phyloP scores from a whole-genome alignment of 495 filamentous ascomycete species.

The Haplographium delicatum region DNA sequence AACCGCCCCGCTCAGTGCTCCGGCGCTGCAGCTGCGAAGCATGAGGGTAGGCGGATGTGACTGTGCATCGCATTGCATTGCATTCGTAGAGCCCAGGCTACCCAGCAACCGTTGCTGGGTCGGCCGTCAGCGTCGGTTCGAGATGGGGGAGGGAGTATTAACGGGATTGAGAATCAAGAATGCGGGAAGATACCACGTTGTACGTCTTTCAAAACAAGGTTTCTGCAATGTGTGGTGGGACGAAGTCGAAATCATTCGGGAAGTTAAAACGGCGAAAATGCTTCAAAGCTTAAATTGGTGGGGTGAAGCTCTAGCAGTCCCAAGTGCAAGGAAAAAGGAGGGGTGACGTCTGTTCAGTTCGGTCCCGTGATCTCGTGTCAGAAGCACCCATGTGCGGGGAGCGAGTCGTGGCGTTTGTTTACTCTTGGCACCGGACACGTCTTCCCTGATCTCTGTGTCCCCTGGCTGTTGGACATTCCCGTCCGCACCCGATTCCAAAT shows the following conservation, averaged over 20 bases:
- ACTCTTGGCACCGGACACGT: constrained; percentile 1
- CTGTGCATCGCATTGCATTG: neutral
- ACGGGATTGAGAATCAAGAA: too few species aligned
- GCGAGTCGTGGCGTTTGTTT: constrained; percentile 1
- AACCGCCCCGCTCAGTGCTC: neutral
- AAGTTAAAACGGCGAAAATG: too few species aligned
- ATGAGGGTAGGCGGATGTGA: neutral
- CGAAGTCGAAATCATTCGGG: too few species aligned
- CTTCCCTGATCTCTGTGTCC: neutral
- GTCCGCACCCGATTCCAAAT: neutral
- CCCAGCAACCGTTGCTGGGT: neutral
- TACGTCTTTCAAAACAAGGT: too few species aligned
- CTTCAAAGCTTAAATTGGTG: too few species aligned
- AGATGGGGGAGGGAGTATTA: too few species aligned
- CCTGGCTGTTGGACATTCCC: neutral
- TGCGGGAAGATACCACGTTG: too few species aligned
- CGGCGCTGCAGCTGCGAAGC: neutral
- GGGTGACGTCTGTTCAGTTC: neutral
- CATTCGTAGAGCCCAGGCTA: neutral
- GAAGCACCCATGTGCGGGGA: neutral
- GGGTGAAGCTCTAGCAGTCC: too few species aligned
- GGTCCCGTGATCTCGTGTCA: neutral
- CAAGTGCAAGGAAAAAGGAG: neutral
- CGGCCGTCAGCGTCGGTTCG: too few species aligned
- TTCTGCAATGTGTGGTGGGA: too few species aligned